phyloP scores from a whole-genome alignment of 768 basidiomycete species.

The Podaxis pistillaris region DNA sequence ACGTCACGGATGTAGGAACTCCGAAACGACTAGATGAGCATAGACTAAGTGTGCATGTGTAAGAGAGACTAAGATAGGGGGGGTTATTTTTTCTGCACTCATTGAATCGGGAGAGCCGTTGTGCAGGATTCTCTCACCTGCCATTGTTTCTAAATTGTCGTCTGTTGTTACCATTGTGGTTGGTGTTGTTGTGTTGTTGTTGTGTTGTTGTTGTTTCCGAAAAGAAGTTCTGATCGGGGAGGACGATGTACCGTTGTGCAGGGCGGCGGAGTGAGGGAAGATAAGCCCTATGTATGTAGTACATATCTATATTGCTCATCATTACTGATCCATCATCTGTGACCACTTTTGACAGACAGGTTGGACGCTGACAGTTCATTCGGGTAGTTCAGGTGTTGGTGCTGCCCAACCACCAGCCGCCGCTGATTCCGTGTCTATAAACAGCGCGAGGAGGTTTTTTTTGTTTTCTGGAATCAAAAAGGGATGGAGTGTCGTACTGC shows the following conservation, averaged over 20 bases:
- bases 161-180: conserved; percentile 12
- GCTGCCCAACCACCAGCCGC: not conserved
- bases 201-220: conserved; percentile 21
- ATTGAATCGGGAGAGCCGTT: not conserved
- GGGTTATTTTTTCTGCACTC: not conserved
- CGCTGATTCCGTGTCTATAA: not conserved
- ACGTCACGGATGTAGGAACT: not conserved
- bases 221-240: conserved; percentile 46
- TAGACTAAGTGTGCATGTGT: not conserved
- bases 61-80: not conserved
- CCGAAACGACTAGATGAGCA: not conserved
- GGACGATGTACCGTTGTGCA: conserved; percentile 3
- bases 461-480: not conserved
- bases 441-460: not conserved
- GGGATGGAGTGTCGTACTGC: not conserved
- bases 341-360: not conserved
- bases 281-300: not conserved
- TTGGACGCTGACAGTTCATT: not conserved
- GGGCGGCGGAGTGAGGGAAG: not conserved
- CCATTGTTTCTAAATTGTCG: conserved; percentile 3
- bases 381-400: not conserved
- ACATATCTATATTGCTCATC: not conserved
- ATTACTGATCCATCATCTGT: not conserved
- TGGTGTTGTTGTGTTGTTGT: conserved; percentile 16
- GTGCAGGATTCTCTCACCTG: not conserved